Base-by-base conservation (phyloP, 2,329 filamentous ascomycete species). In the Aspergillus niger region DNA sequence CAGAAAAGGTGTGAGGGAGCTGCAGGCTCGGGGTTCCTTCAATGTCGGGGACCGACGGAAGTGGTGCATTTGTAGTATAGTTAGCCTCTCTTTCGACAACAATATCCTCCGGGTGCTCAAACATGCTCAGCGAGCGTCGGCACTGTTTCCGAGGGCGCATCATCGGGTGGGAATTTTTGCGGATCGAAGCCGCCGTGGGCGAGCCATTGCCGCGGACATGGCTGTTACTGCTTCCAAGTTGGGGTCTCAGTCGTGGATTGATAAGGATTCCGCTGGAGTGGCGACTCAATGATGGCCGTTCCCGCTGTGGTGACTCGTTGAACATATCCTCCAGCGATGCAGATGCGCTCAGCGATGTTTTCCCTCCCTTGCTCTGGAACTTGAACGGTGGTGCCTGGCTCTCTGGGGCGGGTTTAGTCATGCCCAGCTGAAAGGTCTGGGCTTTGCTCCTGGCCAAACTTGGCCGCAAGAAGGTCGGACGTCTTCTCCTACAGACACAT, bases 111-210 rank as follows among this genome's bases (percentile, higher is more conserved):
- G 93, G 90, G 74, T 90, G 88, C 79, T 98, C 94, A 78, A 96
- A 99, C 95, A 99, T 99, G 84, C 95, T 98, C 72, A 97, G 81
- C 24, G 94, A 96, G 66, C 95, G 88, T 62, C 95, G 89, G 72
- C 94, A 94, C 75, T 95, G 91, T 73, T 96, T 96, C 66, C 93
- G 86, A 48, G 91, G 91, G 63, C 92, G 87, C 69, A 87, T 81
- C 66, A 90, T 86, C 59, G 85, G 90, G 75, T 88, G 92, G 52
- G 85, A 89, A 71, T 81, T 84, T 66, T 93, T 91, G 65, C 92
- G 88, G 58, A 88, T 79, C 67, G 94, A 89, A 61, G 81, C 82
- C 61, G 83, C 83, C 63, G 90, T 84, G 36, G 93, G 92, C 13
- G 92, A 96, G 41, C 89, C 92, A 76, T 86, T 91, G 63, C 85